phyloP scores from a whole-genome alignment of 2,329 filamentous ascomycete species.

The Cladosporium halotolerans region DNA sequence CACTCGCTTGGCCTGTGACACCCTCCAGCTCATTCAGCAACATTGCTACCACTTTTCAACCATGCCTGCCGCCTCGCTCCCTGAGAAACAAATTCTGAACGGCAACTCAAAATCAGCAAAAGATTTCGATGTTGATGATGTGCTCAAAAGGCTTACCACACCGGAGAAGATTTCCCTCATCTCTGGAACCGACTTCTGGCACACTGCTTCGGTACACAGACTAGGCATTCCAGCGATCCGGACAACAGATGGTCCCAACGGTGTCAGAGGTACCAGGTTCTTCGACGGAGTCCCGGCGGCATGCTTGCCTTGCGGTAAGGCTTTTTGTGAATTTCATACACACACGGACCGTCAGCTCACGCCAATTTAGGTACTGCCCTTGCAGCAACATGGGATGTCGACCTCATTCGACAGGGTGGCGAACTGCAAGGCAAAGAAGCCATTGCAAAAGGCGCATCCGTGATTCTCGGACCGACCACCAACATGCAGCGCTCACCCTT shows the following conservation, averaged over 20 bases:
- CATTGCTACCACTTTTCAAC: not conserved
- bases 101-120: conserved; percentile 7
- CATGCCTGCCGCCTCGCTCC: conserved; percentile 4
- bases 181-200: conserved; percentile 58
- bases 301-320: conserved; percentile 64
- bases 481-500: conserved; percentile 24
- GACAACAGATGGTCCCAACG: conserved; percentile 64
- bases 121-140: conserved; percentile 27
- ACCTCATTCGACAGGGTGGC: conserved; percentile 22
- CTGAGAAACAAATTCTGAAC: conserved; percentile 3
- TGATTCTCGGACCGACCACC: conserved; percentile 24
- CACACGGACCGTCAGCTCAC: not conserved
- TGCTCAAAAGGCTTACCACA: conserved; percentile 24
- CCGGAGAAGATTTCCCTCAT: conserved; percentile 28
- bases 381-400: conserved; percentile 25
- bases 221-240: conserved; percentile 59
- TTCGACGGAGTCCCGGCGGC: conserved; percentile 61
- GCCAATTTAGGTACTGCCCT: conserved; percentile 15
- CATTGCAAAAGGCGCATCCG: conserved; percentile 25
- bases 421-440: conserved; percentile 24
- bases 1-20: not conserved
- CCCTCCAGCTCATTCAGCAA: not conserved
- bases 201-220: conserved; percentile 55
- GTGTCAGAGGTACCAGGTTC: conserved; percentile 61
- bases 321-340: not conserved